These are phyloP conservation scores for Xylaria sp. DNA, from an alignment of 2,329 filamentous ascomycete genomes.

Conservation along the genomic window DNA sequence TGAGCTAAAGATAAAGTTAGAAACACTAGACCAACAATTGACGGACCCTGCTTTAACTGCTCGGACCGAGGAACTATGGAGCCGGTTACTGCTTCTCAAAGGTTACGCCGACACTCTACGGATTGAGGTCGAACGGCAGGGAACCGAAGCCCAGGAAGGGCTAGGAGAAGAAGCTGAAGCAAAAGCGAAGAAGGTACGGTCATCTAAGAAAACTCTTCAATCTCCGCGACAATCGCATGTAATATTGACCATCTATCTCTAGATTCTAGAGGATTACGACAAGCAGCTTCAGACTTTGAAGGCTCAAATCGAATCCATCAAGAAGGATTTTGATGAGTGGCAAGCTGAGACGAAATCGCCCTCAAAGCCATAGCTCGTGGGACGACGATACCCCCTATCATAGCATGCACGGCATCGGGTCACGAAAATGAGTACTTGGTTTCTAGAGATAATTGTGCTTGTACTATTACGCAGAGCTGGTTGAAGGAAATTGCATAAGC, in stretches of 20 bases:
- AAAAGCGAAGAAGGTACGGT: constrained; percentile 77
- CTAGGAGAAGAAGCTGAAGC: constrained; percentile 76
- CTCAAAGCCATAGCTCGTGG: constrained; percentile 42
- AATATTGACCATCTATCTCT: constrained; percentile 36
- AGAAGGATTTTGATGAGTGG: constrained; percentile 67
- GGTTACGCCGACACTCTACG: constrained; percentile 78
- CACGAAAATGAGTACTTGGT: constrained; percentile 4
- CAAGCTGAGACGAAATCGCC: constrained; percentile 60
- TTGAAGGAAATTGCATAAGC: constrained; percentile 31
- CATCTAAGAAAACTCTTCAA: neutral
- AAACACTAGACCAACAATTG: constrained; percentile 73
- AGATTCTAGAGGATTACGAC: constrained; percentile 85
- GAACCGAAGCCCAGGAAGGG: constrained; percentile 63
- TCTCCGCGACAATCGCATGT: constrained; percentile 32
- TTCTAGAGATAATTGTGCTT: constrained; percentile 28
- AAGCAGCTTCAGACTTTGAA: constrained; percentile 81
- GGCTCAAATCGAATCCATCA: constrained; percentile 73
- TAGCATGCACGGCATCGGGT: constrained; percentile 5
- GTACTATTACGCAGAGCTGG: constrained; percentile 24
- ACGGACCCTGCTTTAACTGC: constrained; percentile 80
- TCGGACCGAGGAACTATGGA: constrained; percentile 86
- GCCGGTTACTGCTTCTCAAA: constrained; percentile 77
- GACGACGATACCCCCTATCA: neutral
- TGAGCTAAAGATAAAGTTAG: constrained; percentile 76
- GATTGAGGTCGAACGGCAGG: constrained; percentile 76